These are phyloP conservation scores for Crithidia fasciculata DNA, from an alignment of 208 protist genomes.

Conservation along the genomic window DNA sequence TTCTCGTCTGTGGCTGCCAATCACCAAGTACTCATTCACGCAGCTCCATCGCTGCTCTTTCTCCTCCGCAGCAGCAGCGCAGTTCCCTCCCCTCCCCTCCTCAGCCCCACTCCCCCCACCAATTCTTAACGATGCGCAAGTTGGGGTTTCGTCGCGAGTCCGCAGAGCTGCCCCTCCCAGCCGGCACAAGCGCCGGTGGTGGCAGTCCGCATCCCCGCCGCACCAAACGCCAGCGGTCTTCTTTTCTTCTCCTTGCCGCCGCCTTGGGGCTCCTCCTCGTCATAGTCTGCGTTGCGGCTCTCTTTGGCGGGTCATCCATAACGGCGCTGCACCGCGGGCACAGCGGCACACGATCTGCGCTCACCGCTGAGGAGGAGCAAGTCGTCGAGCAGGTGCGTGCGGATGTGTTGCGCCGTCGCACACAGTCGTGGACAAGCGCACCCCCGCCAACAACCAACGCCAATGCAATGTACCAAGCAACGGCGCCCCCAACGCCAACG, in stretches of 20 bases:
- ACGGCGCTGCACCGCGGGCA: not conserved
- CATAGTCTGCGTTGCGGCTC: not conserved
- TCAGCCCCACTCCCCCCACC: not conserved
- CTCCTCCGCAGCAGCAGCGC: too few species aligned
- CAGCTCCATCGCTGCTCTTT: too few species aligned
- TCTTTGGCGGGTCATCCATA: not conserved
- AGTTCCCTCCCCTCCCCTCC: too few species aligned
- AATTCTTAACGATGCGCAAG: slow-evolving; percentile 2
- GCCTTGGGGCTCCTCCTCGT: not conserved
- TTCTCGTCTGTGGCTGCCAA: too few species aligned
- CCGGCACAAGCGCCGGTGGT: not conserved
- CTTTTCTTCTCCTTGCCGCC: not conserved
- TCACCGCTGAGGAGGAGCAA: slow-evolving; percentile 5
- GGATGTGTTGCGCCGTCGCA: not conserved
- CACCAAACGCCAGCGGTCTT: not conserved
- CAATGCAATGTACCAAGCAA: too few species aligned
- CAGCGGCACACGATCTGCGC: not conserved
- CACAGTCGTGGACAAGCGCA: not conserved
- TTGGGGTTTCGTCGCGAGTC: not conserved
- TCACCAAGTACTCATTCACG: too few species aligned
- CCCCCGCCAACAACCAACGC: not conserved
- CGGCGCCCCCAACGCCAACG: not conserved
- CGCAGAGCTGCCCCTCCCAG: not conserved
- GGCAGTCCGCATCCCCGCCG: not conserved
- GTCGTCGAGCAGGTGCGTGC: not conserved